Percentiles rank a stretch among this genome's conserved stretches.
Evolutionary conservation across 2,329 filamentous ascomycete species (phyloP).

Genomic region (Lithohypha guttulata): DNA sequence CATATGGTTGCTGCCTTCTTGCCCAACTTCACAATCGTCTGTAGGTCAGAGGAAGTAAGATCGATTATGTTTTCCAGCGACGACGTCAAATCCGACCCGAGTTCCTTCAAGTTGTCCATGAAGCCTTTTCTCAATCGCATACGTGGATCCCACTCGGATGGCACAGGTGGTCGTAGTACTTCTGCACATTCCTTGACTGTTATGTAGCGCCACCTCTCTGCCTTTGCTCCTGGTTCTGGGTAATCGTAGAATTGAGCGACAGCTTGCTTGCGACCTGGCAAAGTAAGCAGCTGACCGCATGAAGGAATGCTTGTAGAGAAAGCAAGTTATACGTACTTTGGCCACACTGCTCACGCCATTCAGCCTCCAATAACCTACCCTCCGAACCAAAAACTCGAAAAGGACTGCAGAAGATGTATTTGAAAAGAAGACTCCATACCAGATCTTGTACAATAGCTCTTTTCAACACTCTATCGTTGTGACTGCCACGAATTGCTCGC

Average conservation of each 20-base stretch:
- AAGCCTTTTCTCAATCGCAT: conserved; percentile 10
- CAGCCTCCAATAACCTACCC: conserved; percentile 10
- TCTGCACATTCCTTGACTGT: conserved; percentile 11
- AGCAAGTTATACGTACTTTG: conserved; percentile 2
- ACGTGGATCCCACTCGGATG: conserved; percentile 11
- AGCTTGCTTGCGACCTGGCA: neutral
- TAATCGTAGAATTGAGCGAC: conserved; percentile 11
- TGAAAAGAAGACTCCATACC: conserved; percentile 12
- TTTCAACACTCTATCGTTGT: conserved; percentile 7
- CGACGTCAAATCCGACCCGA: neutral
- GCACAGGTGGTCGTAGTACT: neutral
- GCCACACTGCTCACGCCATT: conserved; percentile 9
- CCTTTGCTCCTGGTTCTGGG: conserved; percentile 10
- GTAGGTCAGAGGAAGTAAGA: neutral
- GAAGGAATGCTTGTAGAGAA: neutral
- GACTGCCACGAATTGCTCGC: neutral
- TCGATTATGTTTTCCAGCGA: neutral
- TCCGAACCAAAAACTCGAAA: conserved; percentile 14
- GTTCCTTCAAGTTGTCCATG: neutral
- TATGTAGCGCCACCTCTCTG: conserved; percentile 11
- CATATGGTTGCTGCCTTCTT: conserved; percentile 10
- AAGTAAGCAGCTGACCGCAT: neutral
- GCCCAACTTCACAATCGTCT: conserved; percentile 6
- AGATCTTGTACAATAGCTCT: conserved; percentile 12
- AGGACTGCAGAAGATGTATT: conserved; percentile 16